A percentile compares a stretch with the other conserved stretches of the same genome.
Evolutionary conservation across 441 rosid genomes (phyloP).

Genomic region (Bocquillonia castaneifolia): DNA sequence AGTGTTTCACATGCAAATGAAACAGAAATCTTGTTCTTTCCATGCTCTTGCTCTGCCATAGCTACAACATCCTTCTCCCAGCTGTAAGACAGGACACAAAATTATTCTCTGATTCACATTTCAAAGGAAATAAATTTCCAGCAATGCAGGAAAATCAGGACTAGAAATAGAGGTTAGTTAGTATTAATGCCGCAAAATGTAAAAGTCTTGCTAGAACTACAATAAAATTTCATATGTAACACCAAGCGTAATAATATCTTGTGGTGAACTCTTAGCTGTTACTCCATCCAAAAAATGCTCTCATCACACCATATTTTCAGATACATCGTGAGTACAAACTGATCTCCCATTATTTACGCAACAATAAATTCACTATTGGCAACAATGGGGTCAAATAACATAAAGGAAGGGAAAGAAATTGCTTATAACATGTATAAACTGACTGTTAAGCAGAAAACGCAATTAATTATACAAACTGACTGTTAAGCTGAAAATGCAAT

Average conservation of each 20-base stretch:
- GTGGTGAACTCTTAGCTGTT: neutral
- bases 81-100: conserved; percentile 30
- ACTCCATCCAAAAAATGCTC: conserved; percentile 1
- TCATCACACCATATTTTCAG: neutral
- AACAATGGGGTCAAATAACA: neutral
- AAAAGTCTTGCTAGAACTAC: neutral
- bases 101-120: neutral
- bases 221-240: neutral
- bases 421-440: neutral
- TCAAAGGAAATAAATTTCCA: neutral
- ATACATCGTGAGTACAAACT: neutral
- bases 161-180: neutral
- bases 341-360: too few species aligned
- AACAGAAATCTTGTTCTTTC: conserved; percentile 56
- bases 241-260: too few species aligned
- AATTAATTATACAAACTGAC: neutral
- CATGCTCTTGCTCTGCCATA: conserved; percentile 59
- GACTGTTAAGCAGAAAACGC: neutral
- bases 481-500: neutral
- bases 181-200: neutral
- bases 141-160: neutral
- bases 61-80: conserved; percentile 81
- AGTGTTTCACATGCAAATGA: conserved; percentile 84
- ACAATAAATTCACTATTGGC: neutral
- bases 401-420: neutral